Base-by-base conservation (phyloP, 371 early-diverging fungal genomes). In the Spraguea lophii region DNA sequence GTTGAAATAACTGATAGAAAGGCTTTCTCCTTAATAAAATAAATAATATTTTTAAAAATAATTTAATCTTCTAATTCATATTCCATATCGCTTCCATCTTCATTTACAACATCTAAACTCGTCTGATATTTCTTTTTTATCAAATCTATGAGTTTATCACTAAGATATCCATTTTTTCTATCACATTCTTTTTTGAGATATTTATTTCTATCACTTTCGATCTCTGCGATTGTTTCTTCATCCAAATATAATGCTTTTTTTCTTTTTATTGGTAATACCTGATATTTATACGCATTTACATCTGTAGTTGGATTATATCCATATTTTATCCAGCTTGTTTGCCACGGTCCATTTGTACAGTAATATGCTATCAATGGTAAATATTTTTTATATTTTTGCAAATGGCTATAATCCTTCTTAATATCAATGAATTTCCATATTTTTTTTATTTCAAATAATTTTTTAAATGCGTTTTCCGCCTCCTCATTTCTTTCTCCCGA, bases 311-410 rank as follows among this genome's bases (percentile, higher is more conserved):
- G 70, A 46, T 70, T 55, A 54, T 56, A 56, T 23, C 66, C 66
- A 32, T 56, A 64, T 25, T 25, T 30, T 7, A 64, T 37, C 67
- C 70, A 66, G 10, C 50, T 55, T 41, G 57, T 58, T 36, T 61
- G 57, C 67, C 67, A 70, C 1, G 70, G 70, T 0, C 70, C 70
- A 30, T 53, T 48, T 3, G 39, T 37, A 49, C 45, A 46, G 12
- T 46, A 60, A 46, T 63, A 70, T 27, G 57, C 53, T 46, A 54
- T 42, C 10, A 61, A 15, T 13, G 56, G 52, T n/a, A 66, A 25
- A 30, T 56, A 37, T n/a, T 50, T 46, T 49, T 66, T 69, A 15
- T n/a, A n/a, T n/a, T n/a, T n/a, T n/a, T n/a, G n/a, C n/a, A n/a
- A n/a, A n/a, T n/a, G n/a, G 57, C 38, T 19, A 24, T n/a, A 35